Evolutionary conservation across 179 eudicot genomes (phyloP).

Genomic region (Drosera spatulata): DNA sequence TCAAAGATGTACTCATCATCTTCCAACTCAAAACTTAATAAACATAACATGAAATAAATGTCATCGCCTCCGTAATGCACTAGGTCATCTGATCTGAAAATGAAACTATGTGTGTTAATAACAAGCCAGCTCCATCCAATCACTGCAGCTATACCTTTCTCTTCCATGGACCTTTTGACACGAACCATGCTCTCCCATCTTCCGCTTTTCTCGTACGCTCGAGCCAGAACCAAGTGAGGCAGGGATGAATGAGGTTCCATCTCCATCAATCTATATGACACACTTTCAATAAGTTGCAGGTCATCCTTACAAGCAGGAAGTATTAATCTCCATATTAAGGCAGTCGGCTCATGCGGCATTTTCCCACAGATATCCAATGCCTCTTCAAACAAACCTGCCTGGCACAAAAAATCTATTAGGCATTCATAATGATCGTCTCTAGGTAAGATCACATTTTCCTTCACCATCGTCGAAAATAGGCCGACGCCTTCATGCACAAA

Average conservation of each 20-base stretch:
- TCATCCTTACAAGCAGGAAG: constrained; percentile 35
- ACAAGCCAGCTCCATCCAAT: constrained; percentile 56
- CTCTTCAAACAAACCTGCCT: constrained; percentile 45
- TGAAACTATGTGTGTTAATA: constrained; percentile 20
- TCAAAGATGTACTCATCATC: constrained; percentile 1
- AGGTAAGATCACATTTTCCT: constrained; percentile 36
- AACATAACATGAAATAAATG: constrained; percentile 31
- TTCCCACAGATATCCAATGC: constrained; percentile 31
- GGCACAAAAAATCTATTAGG: constrained; percentile 41
- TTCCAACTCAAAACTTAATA: constrained; percentile 32
- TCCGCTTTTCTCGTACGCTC: constrained; percentile 49
- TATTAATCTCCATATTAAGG: constrained; percentile 37
- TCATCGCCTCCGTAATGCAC: constrained; percentile 28
- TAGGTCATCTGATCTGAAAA: constrained; percentile 35
- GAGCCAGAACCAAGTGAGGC: constrained; percentile 47
- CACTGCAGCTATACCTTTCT: constrained; percentile 19
- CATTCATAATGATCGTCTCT: constrained; percentile 35
- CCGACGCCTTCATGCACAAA: constrained; percentile 37
- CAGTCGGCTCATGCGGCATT: constrained; percentile 33
- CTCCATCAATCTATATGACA: constrained; percentile 40
- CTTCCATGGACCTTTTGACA: constrained; percentile 48
- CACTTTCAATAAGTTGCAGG: constrained; percentile 40
- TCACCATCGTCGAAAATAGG: constrained; percentile 45
- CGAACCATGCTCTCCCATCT: constrained; percentile 74
- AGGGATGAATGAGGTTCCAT: constrained; percentile 44